These are phyloP conservation scores for Clitoria ternatea DNA, from an alignment of 306 rosid species.

Conservation along the genomic window DNA sequence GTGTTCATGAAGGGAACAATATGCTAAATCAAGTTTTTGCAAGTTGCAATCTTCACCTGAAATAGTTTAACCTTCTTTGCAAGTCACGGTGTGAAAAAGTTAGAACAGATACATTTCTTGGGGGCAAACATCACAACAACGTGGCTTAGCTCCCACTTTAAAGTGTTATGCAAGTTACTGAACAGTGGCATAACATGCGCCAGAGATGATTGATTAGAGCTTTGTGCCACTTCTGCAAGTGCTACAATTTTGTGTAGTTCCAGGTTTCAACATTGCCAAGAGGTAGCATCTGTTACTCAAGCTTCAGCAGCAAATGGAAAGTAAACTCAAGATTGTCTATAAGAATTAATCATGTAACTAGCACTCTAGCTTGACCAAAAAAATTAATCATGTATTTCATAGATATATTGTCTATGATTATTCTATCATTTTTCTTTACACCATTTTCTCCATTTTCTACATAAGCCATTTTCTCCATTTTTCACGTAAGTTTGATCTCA, in stretches of 20 bases:
- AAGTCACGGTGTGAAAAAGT: not conserved
- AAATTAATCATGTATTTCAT: not conserved
- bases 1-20: slow-evolving; percentile 5
- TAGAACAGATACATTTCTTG: not conserved
- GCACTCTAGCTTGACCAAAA: not conserved
- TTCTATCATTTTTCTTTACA: not conserved
- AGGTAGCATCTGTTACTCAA: not conserved
- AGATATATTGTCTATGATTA: not conserved
- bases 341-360: not conserved
- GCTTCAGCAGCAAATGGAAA: not conserved
- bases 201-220: not conserved
- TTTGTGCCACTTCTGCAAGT: not conserved
- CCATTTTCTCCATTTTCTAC: not conserved
- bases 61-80: not conserved
- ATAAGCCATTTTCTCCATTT: not conserved
- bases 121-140: not conserved
- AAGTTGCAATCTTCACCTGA: slow-evolving; percentile 14
- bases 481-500: not conserved
- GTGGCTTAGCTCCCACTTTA: not conserved
- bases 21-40: not conserved
- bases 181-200: not conserved
- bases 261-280: not conserved
- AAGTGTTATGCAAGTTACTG: not conserved
- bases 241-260: not conserved
- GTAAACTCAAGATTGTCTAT: not conserved